Base-by-base conservation (phyloP, 1,284 basidiomycete species). In the Spongispora temasekensis region DNA sequence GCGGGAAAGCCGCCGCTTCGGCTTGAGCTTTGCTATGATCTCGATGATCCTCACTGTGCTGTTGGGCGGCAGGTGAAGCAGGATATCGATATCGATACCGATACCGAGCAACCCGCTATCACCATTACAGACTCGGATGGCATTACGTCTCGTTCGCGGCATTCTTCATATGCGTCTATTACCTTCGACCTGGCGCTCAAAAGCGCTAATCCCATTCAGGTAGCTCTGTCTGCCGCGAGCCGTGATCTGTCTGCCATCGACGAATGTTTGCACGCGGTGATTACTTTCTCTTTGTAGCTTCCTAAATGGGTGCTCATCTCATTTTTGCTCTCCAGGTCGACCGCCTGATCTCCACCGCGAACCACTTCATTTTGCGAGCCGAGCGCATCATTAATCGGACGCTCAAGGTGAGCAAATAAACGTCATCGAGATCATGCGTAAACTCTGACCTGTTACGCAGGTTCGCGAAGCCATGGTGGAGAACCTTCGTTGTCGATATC, bases 191-290 rank as follows among this genome's bases (percentile, higher is more conserved):
- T 21, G 23, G 64, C 62, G 51, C 57, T 35, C 27, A 66, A 68
- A 5, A 74, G 78, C 25, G 65, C 79, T n/a, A 77, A 73, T n/a
- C 77, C 78, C 2, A 77, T 77, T 17, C 76, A 80, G 37, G 68
- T 77, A 37, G 78, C 83, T 21, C 71, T 90, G 25, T 77, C 77
- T 52, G 78, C 80, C 9, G 84, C 82, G 4, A 77, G 77, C 59
- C 80, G 81, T 46, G 88, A 89, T 66, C 69, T 90, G 23, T 76
- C 76, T 15, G 76, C 75, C 44, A 84, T 88, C 48, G 78, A 81
- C 44, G 78, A 82, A 54, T 67, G 62, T 28, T 52, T 75, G 64
- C 68, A 75, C 53, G 69, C 64, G 62, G 72, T 77, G 64, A 64
- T 27, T 9, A 1, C 34, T n/a, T 50, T 31, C 53, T n/a, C 54